phyloP scores from a whole-genome alignment of 2,329 filamentous ascomycete genomes.

The Colletotrichum lupini region DNA sequence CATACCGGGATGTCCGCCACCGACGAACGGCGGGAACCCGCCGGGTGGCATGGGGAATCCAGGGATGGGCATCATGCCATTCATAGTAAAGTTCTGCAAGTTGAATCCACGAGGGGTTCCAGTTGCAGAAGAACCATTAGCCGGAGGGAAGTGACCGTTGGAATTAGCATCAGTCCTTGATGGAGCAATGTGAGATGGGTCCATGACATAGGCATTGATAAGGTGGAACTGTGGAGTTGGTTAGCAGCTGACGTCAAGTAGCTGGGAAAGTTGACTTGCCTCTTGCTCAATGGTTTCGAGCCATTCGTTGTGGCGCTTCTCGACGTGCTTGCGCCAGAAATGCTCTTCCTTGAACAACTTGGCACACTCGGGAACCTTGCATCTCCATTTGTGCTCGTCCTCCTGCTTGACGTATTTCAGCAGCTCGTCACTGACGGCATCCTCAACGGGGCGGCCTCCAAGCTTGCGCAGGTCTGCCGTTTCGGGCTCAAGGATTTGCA shows the following conservation, averaged over 20 bases:
- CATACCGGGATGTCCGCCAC: conserved; percentile 55
- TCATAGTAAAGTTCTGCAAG: conserved; percentile 76
- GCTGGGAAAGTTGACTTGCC: conserved; percentile 64
- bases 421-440: conserved; percentile 88
- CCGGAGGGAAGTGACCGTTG: conserved; percentile 92
- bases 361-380: conserved; percentile 94
- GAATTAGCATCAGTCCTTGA: conserved; percentile 94
- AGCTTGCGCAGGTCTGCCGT: conserved; percentile 89
- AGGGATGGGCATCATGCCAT: conserved; percentile 69
- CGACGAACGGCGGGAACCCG: conserved; percentile 66
- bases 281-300: conserved; percentile 82
- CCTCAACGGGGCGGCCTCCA: conserved; percentile 87
- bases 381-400: conserved; percentile 96
- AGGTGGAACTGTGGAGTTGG: conserved; percentile 74
- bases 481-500: conserved; percentile 92
- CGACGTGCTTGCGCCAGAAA: conserved; percentile 98
- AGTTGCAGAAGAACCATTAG: conserved; percentile 78
- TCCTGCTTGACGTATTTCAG: conserved; percentile 94
- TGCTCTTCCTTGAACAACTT: conserved; percentile 98
- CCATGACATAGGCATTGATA: conserved; percentile 93
- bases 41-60: conserved; percentile 64
- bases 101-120: conserved; percentile 95
- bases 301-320: conserved; percentile 95
- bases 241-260: conserved; percentile 45
- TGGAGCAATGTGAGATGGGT: conserved; percentile 93